A percentile compares a stretch with the other conserved stretches of the same genome.
phyloP scores from a whole-genome alignment of 768 basidiomycete species.

The Psilocybe cubensis region DNA sequence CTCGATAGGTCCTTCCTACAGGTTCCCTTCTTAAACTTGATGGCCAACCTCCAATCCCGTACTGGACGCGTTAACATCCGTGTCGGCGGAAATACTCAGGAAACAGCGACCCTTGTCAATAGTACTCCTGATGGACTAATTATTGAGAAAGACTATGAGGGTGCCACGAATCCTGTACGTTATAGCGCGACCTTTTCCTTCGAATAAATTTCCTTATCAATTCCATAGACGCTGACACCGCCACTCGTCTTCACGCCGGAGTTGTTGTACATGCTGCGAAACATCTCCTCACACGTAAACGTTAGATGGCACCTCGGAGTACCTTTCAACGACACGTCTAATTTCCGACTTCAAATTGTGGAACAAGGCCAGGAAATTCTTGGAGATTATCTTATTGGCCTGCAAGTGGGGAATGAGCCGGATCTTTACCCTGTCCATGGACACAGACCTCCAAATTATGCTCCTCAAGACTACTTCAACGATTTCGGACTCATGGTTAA shows the following conservation, averaged over 20 bases:
- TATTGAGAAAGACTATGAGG: conserved; percentile 49
- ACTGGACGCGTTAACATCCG: conserved; percentile 67
- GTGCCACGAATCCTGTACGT: conserved; percentile 43
- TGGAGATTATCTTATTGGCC: conserved; percentile 67
- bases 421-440: conserved; percentile 50
- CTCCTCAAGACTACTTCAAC: conserved; percentile 48
- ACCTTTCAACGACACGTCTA: conserved; percentile 68
- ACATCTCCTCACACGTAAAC: conserved; percentile 62
- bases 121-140: conserved; percentile 50
- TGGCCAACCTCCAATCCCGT: conserved; percentile 68
- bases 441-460: conserved; percentile 44
- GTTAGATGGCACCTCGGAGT: conserved; percentile 71
- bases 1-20: conserved; percentile 45
- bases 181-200: neutral
- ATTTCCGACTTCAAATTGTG: conserved; percentile 59
- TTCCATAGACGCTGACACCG: conserved; percentile 64
- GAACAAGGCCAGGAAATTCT: conserved; percentile 65
- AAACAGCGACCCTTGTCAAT: conserved; percentile 56
- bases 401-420: conserved; percentile 76
- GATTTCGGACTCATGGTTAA: conserved; percentile 56
- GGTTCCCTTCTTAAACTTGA: conserved; percentile 75
- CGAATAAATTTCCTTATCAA: neutral
- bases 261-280: conserved; percentile 66
- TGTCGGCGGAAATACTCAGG: conserved; percentile 83
- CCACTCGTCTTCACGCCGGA: conserved; percentile 69